Evolutionary conservation across 352 stramenopile genomes (phyloP), one percentile per base, ranked within the genome.

Genomic region (Achlya hypogyna): DNA sequence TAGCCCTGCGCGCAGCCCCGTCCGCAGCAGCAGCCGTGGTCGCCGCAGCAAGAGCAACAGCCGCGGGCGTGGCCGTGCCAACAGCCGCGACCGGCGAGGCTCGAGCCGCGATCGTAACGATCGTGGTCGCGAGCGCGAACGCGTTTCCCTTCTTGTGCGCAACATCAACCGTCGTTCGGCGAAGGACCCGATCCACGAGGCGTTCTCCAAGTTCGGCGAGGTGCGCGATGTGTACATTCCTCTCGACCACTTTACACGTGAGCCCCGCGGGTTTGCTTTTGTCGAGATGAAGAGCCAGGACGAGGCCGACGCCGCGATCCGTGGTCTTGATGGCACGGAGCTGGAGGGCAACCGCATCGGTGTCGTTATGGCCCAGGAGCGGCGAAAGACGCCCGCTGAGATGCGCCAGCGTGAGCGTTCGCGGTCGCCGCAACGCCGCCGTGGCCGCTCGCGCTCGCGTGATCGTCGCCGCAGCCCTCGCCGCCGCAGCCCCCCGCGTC

Each of bases 181-280:
- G 14, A 16, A 45, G 23, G 64, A 52, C 8, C n/a, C 35, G 22
- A 18, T 63, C 18, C 45, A 63, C 28, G 51, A 56, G 43, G 12
- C 53, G 8, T 69, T 69, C 28, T 28, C 0, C 27, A 34, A 59
- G 66, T 34, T 65, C 27, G 94, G 94, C 18, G 89, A 98, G 70
- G 88, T 98, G 32, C 86, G 92, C 45, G 94, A 98, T 74, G 91
- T 98, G 35, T 98, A 98, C 79, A 97, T 98, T 74, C 94, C 94
- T 27, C 88, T 91, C 69, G 91, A 98, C 72, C 98, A 84, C 68
- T 88, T 98, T 77, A 97, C 90, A 27, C 87, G 95, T 75, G 94
- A 75, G 35, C 71, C 75, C 70, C 29, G 22, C 0, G 94, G 92
- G 23, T 98, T 98, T 81, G 92, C 94, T 0, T 98, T 98, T 66